A percentile compares a stretch with the other conserved stretches of the same genome.
phyloP scores from a whole-genome alignment of 2,329 filamentous ascomycete genomes.

The Penicillium glabrum region DNA sequence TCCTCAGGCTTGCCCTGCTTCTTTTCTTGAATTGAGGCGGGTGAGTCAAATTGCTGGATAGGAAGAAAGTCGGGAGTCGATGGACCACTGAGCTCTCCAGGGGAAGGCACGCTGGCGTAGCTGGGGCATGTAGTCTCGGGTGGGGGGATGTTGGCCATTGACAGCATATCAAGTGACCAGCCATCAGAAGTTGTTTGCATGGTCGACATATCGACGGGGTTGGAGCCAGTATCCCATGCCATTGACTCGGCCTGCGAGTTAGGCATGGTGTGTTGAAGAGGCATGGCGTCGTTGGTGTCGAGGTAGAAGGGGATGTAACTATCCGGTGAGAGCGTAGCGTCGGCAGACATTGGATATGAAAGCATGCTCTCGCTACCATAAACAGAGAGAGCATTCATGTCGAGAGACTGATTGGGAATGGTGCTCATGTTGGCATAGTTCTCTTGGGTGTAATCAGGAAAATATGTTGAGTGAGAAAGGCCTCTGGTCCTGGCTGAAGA shows the following conservation, averaged over 20 bases:
- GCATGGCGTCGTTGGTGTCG: constrained; percentile 19
- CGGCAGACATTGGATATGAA: constrained; percentile 21
- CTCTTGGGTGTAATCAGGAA: constrained; percentile 18
- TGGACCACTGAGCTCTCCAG: constrained; percentile 34
- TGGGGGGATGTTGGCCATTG: constrained; percentile 33
- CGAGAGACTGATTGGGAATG: constrained; percentile 18
- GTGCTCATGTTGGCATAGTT: constrained; percentile 19
- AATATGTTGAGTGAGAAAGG: constrained; percentile 24
- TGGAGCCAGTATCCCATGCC: constrained; percentile 24
- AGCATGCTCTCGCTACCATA: constrained; percentile 22
- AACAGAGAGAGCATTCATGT: constrained; percentile 10
- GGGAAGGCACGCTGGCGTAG: constrained; percentile 37
- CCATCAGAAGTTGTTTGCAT: constrained; percentile 29
- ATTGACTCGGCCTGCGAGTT: constrained; percentile 28
- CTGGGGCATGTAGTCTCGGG: constrained; percentile 30
- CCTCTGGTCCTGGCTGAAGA: constrained; percentile 48
- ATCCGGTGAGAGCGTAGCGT: constrained; percentile 20
- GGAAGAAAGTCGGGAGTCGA: constrained; percentile 41
- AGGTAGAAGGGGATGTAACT: constrained; percentile 22
- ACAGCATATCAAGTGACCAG: constrained; percentile 35
- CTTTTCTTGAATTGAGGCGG: constrained; percentile 22
- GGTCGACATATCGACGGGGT: constrained; percentile 16
- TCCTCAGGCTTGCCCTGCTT: constrained; percentile 55
- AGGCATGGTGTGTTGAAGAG: constrained; percentile 23
- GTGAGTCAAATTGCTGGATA: constrained; percentile 32